Conservation (phyloP, 106 monocot genomes). For the Dioscorea zingiberensis region DNA sequence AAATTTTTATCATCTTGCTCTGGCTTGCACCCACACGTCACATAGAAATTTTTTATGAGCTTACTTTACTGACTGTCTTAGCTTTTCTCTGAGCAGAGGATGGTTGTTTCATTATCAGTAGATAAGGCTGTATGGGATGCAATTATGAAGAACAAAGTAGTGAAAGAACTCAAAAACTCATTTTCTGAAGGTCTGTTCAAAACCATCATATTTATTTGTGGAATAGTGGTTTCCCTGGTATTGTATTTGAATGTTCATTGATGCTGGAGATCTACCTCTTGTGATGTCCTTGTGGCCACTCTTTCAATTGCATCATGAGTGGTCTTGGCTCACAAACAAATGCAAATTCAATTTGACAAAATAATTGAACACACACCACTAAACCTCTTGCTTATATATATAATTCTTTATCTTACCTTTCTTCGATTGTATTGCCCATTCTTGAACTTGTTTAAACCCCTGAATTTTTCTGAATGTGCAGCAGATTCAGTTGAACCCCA, state of each 20-base stretch:
- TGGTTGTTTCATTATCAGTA: slow-evolving; percentile 73
- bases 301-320: no score
- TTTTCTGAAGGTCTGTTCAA: slow-evolving; percentile 45
- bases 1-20: background rate
- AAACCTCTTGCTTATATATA: background rate
- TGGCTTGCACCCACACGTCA: background rate
- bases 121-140: slow-evolving; percentile 90
- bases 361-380: background rate
- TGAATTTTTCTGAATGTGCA: background rate
- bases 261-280: no score
- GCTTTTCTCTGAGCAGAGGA: slow-evolving; percentile 30
- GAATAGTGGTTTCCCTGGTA: no score
- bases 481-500: background rate
- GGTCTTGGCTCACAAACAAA: no score
- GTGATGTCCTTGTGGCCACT: no score
- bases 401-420: background rate
- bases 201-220: background rate
- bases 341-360: no score
- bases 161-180: slow-evolving; percentile 61
- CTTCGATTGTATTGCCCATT: background rate
- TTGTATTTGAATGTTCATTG: no score
- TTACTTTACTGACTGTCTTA: background rate
- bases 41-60: background rate
- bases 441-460: background rate
- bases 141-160: slow-evolving; percentile 79